Conservation (phyloP, 2,329 filamentous ascomycete genomes). For the Hymenoscyphus repandus region DNA sequence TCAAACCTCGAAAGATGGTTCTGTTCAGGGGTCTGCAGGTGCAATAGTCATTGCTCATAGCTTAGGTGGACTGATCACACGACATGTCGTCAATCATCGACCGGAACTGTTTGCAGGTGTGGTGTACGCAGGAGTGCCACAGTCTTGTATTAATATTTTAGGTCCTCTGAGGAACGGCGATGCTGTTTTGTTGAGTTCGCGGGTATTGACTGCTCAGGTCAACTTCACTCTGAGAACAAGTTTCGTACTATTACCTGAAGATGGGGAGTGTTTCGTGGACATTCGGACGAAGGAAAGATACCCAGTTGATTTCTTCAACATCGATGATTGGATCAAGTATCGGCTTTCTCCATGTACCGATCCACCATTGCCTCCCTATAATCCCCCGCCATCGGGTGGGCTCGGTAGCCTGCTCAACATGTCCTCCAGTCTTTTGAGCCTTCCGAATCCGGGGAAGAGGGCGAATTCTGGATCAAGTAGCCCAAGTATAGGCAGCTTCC, state of each 20-base stretch:
- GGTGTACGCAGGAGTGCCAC: conserved; percentile 77
- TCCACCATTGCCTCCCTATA: conserved; percentile 56
- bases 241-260: conserved; percentile 78
- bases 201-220: conserved; percentile 84
- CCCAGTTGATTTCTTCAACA: conserved; percentile 76
- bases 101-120: conserved; percentile 85
- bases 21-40: conserved; percentile 52
- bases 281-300: conserved; percentile 70
- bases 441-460: conserved; percentile 29
- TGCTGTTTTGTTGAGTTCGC: conserved; percentile 81
- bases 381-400: conserved; percentile 26
- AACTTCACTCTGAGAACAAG: conserved; percentile 88
- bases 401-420: conserved; percentile 36
- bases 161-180: conserved; percentile 90
- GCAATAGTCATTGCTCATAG: conserved; percentile 82
- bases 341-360: conserved; percentile 72
- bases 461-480: conserved; percentile 18
- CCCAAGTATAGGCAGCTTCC: conserved; percentile 7
- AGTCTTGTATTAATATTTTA: conserved; percentile 85
- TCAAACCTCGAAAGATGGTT: conserved; percentile 38
- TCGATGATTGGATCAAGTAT: conserved; percentile 73
- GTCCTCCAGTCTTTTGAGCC: conserved; percentile 25
- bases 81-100: conserved; percentile 78
- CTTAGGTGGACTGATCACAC: conserved; percentile 79
- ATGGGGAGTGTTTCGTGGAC: conserved; percentile 84